These are phyloP conservation scores for Penicillium maclennaniae DNA, from an alignment of 495 filamentous ascomycete species.

Conservation along the genomic window DNA sequence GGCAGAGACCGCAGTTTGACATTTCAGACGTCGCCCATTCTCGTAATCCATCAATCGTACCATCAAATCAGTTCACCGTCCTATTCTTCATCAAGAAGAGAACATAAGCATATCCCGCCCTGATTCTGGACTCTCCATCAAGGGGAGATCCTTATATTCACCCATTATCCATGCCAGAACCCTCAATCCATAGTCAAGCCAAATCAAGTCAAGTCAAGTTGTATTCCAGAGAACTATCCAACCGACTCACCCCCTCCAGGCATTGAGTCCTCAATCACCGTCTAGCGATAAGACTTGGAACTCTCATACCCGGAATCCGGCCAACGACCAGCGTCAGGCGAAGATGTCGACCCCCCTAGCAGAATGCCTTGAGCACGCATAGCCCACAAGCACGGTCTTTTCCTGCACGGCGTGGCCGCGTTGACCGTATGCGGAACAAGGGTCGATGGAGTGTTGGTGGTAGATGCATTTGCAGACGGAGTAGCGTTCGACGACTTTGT, in stretches of 20 bases:
- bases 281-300: slow-evolving; percentile 23
- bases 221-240: background rate
- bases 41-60: too few species aligned
- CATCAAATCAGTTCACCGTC: too few species aligned
- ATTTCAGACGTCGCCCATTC: too few species aligned
- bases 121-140: background rate
- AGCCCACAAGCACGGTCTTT: slow-evolving; percentile 74
- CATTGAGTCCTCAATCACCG: background rate
- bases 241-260: too few species aligned
- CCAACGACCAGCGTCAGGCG: slow-evolving; percentile 25
- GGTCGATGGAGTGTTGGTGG: slow-evolving; percentile 73
- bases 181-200: too few species aligned
- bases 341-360: slow-evolving; percentile 16
- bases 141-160: background rate
- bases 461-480: slow-evolving; percentile 79
- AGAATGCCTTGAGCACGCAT: slow-evolving; percentile 66
- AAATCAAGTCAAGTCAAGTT: too few species aligned
- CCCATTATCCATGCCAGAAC: too few species aligned
- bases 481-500: slow-evolving; percentile 69
- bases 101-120: too few species aligned
- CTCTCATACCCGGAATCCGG: slow-evolving; percentile 55
- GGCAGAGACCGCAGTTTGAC: too few species aligned
- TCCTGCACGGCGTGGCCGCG: slow-evolving; percentile 69
- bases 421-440: slow-evolving; percentile 66
- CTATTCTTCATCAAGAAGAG: too few species aligned